A percentile compares a stretch with the other conserved stretches of the same genome.
Conservation (phyloP, 495 filamentous ascomycete species). For the Penicillium soppii region DNA sequence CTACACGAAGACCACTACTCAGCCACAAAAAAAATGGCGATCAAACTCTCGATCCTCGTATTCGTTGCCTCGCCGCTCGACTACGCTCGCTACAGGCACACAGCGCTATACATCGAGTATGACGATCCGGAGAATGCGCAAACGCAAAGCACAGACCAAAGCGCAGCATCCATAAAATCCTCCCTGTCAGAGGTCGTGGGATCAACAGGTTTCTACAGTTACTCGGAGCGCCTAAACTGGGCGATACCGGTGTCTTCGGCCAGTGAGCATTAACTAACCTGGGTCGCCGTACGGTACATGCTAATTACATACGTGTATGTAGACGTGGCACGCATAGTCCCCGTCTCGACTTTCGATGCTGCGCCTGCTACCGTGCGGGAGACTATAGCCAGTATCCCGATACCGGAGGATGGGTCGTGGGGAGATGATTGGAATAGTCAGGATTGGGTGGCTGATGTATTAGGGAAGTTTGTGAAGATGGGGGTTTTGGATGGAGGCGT, state of each 20-base stretch:
- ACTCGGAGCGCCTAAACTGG: slow-evolving; percentile 16
- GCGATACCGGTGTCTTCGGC: slow-evolving; percentile 6
- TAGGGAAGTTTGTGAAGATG: slow-evolving; percentile 13
- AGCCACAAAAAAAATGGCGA: slow-evolving; percentile 21
- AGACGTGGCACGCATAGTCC: slow-evolving; percentile 14
- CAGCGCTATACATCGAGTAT: slow-evolving; percentile 22
- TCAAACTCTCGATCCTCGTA: slow-evolving; percentile 19
- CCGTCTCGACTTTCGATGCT: slow-evolving; percentile 4
- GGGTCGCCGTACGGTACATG: no score
- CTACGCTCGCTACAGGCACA: slow-evolving; percentile 23
- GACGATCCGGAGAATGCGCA: neutral
- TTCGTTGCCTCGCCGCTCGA: slow-evolving; percentile 25
- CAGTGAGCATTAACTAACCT: slow-evolving; percentile 10
- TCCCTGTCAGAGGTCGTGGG: slow-evolving; percentile 19
- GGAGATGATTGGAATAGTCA: slow-evolving; percentile 28
- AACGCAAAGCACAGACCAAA: no score
- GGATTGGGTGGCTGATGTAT: slow-evolving; percentile 27
- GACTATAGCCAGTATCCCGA: slow-evolving; percentile 6
- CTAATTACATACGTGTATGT: no score
- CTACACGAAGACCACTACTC: no score
- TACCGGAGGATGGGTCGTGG: neutral
- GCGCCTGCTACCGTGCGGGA: slow-evolving; percentile 1
- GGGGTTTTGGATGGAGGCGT: slow-evolving; percentile 13
- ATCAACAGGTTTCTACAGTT: slow-evolving; percentile 14
- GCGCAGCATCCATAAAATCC: slow-evolving; percentile 10